Base-by-base conservation (phyloP, 2,329 filamentous ascomycete species). In the Pseudocercospora musae region DNA sequence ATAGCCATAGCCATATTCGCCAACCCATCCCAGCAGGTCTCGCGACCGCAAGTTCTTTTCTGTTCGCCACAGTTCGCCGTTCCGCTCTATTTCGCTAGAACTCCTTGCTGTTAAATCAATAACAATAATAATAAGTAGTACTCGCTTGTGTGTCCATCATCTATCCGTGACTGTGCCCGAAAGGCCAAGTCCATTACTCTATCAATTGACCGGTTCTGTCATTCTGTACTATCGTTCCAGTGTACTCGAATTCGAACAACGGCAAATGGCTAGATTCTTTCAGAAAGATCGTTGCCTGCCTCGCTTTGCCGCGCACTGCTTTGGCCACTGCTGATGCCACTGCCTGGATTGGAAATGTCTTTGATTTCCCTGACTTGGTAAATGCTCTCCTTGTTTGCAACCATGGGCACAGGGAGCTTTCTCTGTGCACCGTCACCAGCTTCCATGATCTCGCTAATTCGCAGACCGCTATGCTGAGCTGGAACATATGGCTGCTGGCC, bases 361-460 rank as follows among this genome's bases (percentile, higher is more conserved):
- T 96, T 80, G 60, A 97, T 83, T 71, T 97, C 94, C 1, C 90
- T 90, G 48, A 96, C 89, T 76, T 73, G 70, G 59, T 72, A 73
- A 20, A 60, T 71, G 50, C 64, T 65, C 53, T 72, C 68, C 54
- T 75, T 74, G 13, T 67, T 62, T 59, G 92, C 91, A n/a, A 93
- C 85, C 78, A 94, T 91, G 5, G 92, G 92, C 15, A 96, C 90
- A 0, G 94, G 94, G 18, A 98, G 82, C 78, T 98, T 98, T 70
- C 94, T 84, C 78, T 95, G 91, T 23, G 90, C 89, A 40, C 92
- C 92, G 67, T 97, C 93, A 1, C 92, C 85, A 69, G 89, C 89
- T 73, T 89, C 92, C 80, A 98, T 95, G 73, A 98, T 98, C 75
- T 98, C 94, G 62, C 88, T 90, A 70, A 98, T 88, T 42, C 91